These are phyloP conservation scores for Prunus yedoensis DNA, from an alignment of 331 rosid genomes.

Conservation along the genomic window DNA sequence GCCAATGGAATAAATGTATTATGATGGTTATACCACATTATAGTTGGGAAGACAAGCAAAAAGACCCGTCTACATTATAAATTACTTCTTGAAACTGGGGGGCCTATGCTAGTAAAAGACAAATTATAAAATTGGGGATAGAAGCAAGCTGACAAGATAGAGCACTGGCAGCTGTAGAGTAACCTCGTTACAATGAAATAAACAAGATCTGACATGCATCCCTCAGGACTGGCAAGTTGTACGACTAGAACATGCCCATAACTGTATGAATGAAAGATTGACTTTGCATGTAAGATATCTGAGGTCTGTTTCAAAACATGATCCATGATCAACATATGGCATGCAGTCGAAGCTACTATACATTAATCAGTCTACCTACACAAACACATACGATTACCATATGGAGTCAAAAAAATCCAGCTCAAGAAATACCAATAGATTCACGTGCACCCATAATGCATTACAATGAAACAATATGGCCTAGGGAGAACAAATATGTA, in stretches of 20 bases:
- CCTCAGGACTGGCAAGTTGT: neutral
- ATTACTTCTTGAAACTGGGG: too few species aligned
- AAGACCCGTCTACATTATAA: too few species aligned
- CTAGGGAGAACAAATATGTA: neutral
- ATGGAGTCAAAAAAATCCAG: neutral
- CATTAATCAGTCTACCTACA: neutral
- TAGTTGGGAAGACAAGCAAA: too few species aligned
- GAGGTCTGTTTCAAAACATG: neutral
- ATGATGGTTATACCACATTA: too few species aligned
- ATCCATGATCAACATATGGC: slow-evolving; percentile 9
- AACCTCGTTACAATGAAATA: slow-evolving; percentile 1
- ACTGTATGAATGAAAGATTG: neutral
- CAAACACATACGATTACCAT: neutral
- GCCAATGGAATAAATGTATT: too few species aligned
- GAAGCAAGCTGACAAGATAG: neutral
- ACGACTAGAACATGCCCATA: neutral
- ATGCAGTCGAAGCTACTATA: neutral
- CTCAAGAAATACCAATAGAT: slow-evolving; percentile 6
- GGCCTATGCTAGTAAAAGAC: too few species aligned
- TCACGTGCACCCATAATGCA: slow-evolving; percentile 3
- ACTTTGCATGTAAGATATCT: neutral
- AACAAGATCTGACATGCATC: slow-evolving; percentile 3
- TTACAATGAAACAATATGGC: slow-evolving; percentile 4
- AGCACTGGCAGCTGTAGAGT: neutral
- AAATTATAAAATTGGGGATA: slow-evolving; percentile 4